phyloP scores from a whole-genome alignment of 2,329 filamentous ascomycete genomes.

The Neocatenulostroma microsporum region DNA sequence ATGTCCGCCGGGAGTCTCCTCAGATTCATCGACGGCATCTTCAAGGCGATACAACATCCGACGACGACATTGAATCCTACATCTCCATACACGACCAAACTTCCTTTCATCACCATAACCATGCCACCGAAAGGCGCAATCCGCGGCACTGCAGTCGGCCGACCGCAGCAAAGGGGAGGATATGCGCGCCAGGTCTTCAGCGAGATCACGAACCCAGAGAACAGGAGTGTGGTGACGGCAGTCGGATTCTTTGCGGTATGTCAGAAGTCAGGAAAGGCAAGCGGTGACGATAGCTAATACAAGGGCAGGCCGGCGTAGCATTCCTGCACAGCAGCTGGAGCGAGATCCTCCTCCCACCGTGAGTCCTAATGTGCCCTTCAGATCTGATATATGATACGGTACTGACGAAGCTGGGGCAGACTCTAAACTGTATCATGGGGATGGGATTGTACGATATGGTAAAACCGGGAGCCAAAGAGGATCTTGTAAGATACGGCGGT shows the following conservation, averaged over 20 bases:
- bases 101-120: slow-evolving; percentile 4
- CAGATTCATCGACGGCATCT: too few relatives aligned
- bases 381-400: not conserved
- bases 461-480: not conserved
- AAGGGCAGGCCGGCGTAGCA: slow-evolving; percentile 40
- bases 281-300: slow-evolving; percentile 4
- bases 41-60: too few relatives aligned
- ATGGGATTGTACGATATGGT: not conserved
- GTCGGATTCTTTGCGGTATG: slow-evolving; percentile 46
- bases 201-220: slow-evolving; percentile 40
- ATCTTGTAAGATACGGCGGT: slow-evolving; percentile 1
- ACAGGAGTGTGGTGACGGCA: slow-evolving; percentile 42
- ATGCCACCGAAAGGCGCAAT: slow-evolving; percentile 24
- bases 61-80: not conserved
- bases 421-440: not conserved
- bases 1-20: too few relatives aligned
- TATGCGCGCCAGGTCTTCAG: slow-evolving; percentile 35
- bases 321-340: slow-evolving; percentile 48
- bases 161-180: slow-evolving; percentile 21
- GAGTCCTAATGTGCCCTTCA: slow-evolving; percentile 16
- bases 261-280: slow-evolving; percentile 5
- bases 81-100: too few relatives aligned
- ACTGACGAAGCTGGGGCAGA: not conserved
- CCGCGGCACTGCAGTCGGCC: slow-evolving; percentile 24
- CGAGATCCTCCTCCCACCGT: slow-evolving; percentile 45